Evolutionary conservation across 2,329 filamentous ascomycete genomes (phyloP), one percentile per base, ranked within the genome.

Genomic region (Pseudocercospora musae): DNA sequence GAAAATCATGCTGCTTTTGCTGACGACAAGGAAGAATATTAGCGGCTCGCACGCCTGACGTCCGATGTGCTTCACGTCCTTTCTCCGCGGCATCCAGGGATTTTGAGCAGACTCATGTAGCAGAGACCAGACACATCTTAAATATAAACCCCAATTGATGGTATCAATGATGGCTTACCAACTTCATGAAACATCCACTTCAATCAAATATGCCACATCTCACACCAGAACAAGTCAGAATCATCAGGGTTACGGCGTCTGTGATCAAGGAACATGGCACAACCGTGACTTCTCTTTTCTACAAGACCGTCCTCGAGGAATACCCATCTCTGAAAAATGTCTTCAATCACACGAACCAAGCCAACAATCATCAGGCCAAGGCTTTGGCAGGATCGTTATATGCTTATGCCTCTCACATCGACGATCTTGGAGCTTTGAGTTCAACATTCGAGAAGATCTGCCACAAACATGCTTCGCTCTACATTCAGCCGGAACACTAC

Each of bases 401-500:
- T 67, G 86, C 85, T 66, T 92, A 91, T 71, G 89, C 89, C 58
- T 79, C 84, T 63, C 86, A 91, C 76, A 89, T 92, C 74, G 85
- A 88, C 74, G 82, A 91, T 71, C 81, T 91, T 0, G 83, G 81
- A 52, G 83, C 79, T 20, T 80, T 92, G 4, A 74, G 74, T 11
- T 80, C 83, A 0, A 79, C 82, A 0, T 75, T 86, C 13, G 87
- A 91, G 74, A 84, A 87, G 70, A 92, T 94, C 67, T 89, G 87
- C 74, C 85, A 91, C 74, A 92, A 91, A 76, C 89, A 92, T 74
- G 89, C 84, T 62, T 89, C 86, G 0, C 80, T 92, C 1, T 85
- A 85, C 69, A 86, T 92, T 71, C 80, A 79, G 59, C 84, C 89
- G 0, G 86, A 89, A 42, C 86, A 91, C 65, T 92, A 92, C 75